Evolutionary conservation across 495 filamentous ascomycete genomes (phyloP), one percentile per base, ranked within the genome.

Genomic region (Hyaloscypha finlandica): DNA sequence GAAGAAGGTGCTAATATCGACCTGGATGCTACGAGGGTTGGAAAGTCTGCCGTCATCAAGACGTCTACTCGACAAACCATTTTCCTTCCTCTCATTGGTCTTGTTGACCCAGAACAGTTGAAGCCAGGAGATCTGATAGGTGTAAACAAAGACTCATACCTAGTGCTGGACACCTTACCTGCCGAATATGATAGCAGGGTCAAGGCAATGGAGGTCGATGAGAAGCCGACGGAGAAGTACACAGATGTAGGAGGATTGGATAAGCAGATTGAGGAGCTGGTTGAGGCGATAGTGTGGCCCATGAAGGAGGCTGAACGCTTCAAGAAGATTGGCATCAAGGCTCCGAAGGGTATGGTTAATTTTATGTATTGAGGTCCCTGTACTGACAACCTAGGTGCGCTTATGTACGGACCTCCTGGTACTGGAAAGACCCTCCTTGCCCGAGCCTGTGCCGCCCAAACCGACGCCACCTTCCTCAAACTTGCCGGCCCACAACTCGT

Each of bases 151-250:
- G 95, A 99, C 70, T 97, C 94, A 72, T 99, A 99, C 77, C 88
- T 99, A n/a, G 89, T 99, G 67, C 85, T 99, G 60, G 95, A 99
- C 76, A 98, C 96, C 32, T 84, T 99, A 72, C 95, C 95, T 8
- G 95, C 95, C n/a, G 95, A 99, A 78, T 99, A 99, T 76, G 95
- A 99, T 77, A 97, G 93, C 82, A 87, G 95, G 77, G 95, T 99
- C 54, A 99, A 99, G 84, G 95, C 95, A 35, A 99, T 99, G 95
- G 95, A 99, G 83, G 95, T 99, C 45, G 95, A 99, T 73, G 95
- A 99, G 86, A 99, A 99, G 85, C 95, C 95, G 22, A 97, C 93
- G 42, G 95, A 99, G 81, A 97, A 98, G 83, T 99, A 99, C 82
- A 92, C 87, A 68, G 95, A 99, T 83, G 96, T 99, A 25, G 95